Percentiles rank a stretch among this genome's conserved stretches.
phyloP scores from a whole-genome alignment of 371 early-diverging fungal species.

The Saksenaea vasiformis region DNA sequence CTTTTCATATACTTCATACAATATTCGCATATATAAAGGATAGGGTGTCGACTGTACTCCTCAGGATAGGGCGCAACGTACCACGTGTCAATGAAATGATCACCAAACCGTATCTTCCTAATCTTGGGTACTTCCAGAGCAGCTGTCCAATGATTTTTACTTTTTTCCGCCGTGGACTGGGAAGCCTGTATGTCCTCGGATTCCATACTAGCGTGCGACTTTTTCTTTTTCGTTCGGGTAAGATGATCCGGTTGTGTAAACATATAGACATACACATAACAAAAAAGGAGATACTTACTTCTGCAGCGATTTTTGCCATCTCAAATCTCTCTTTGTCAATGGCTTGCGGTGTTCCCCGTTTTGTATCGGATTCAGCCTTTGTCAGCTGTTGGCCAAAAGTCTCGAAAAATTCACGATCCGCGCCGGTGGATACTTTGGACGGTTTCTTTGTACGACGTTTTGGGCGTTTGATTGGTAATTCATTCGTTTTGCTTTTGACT shows the following conservation, averaged over 20 bases:
- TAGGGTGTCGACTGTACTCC: conserved; percentile 71
- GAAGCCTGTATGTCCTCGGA: not conserved
- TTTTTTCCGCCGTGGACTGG: not conserved
- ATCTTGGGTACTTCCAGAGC: conserved; percentile 15
- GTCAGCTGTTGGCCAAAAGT: conserved; percentile 63
- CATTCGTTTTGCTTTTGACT: conserved; percentile 1
- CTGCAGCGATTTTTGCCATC: conserved; percentile 38
- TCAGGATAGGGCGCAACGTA: conserved; percentile 97
- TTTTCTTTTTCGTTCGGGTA: not conserved
- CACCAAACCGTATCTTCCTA: conserved; percentile 58
- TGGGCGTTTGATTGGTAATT: conserved; percentile 8
- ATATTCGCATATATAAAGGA: conserved; percentile 91
- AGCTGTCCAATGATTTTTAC: conserved; percentile 5
- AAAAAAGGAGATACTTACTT: conserved; percentile 29
- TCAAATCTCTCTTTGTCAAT: conserved; percentile 54
- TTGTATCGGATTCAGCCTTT: conserved; percentile 55
- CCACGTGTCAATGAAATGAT: conserved; percentile 88
- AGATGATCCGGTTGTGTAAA: not conserved
- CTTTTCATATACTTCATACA: conserved; percentile 92
- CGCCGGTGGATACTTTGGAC: conserved; percentile 5
- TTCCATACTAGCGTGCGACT: not conserved
- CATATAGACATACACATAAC: not conserved
- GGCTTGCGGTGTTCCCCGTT: conserved; percentile 51
- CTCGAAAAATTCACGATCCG: conserved; percentile 25
- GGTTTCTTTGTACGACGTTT: not conserved